Percentiles rank a stretch among this genome's conserved stretches.
Evolutionary conservation across 331 rosid species (phyloP).

Genomic region (Telfairia occidentalis): DNA sequence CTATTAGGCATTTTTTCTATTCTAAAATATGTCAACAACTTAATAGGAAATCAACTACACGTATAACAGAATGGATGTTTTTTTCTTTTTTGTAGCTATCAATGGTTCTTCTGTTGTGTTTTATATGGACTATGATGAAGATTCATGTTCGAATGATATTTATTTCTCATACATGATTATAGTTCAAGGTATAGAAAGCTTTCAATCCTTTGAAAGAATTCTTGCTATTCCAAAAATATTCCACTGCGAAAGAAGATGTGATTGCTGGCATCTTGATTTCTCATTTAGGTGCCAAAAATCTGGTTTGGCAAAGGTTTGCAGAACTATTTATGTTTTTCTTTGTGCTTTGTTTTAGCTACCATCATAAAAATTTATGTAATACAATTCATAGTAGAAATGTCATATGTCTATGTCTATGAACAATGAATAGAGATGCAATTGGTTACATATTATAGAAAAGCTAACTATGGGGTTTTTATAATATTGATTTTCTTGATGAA

Average conservation of each 20-base stretch:
- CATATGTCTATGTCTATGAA: background rate
- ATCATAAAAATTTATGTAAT: background rate
- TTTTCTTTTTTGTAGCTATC: conserved; percentile 41
- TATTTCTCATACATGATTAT: conserved; percentile 40
- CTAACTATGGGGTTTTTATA: background rate
- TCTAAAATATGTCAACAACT: background rate
- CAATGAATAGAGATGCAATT: background rate
- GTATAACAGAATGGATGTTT: background rate
- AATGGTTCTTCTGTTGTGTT: conserved; percentile 75
- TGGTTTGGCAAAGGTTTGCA: conserved; percentile 59
- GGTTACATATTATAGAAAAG: background rate
- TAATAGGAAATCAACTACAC: background rate
- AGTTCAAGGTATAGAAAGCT: conserved; percentile 56
- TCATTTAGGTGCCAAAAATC: conserved; percentile 66
- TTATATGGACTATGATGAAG: conserved; percentile 40
- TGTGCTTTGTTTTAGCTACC: background rate
- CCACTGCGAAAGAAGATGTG: conserved; percentile 6
- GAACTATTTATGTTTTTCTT: conserved; percentile 3
- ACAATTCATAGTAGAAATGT: background rate
- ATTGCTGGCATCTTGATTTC: conserved; percentile 18
- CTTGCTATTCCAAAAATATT: background rate
- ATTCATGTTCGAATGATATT: conserved; percentile 31
- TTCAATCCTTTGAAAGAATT: background rate
- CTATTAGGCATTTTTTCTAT: background rate
- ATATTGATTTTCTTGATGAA: background rate